Evolutionary conservation across 2,329 filamentous ascomycete genomes (phyloP).

Genomic region (Diaporthe amygdali): DNA sequence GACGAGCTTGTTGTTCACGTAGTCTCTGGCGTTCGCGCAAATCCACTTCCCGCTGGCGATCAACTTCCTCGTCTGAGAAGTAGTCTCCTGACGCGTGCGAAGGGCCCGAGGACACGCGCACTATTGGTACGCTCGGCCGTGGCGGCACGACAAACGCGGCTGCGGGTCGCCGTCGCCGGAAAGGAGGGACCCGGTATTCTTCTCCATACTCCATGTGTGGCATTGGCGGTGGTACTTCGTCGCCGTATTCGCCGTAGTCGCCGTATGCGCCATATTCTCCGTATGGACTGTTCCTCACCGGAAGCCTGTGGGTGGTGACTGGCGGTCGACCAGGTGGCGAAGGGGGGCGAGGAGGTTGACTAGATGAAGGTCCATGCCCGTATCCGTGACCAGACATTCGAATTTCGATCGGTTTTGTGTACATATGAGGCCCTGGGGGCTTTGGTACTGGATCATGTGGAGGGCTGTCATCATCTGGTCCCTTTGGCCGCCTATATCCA

Average conservation of each 20-base stretch:
- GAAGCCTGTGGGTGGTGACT: background rate
- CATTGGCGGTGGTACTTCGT: background rate
- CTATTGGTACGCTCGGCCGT: background rate
- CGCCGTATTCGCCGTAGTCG: no score
- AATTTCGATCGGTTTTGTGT: background rate
- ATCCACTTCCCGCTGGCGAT: background rate
- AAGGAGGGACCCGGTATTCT: no score
- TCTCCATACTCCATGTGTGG: no score
- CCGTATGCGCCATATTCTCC: no score
- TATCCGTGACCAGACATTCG: background rate
- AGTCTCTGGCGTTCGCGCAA: background rate
- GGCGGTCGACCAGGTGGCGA: background rate
- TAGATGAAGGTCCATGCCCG: background rate
- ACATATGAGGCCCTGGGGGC: background rate
- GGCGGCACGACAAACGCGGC: background rate
- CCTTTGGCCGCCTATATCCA: background rate
- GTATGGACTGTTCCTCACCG: background rate
- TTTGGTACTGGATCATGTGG: background rate
- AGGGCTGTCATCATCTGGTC: background rate
- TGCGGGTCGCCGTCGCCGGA: background rate
- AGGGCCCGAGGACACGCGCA: background rate
- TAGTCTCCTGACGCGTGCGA: background rate
- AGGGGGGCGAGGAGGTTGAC: background rate
- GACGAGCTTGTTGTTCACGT: background rate
- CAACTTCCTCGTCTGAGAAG: background rate